phyloP scores from a whole-genome alignment of 805 yeast genomes.

The Candida arabinofermentans region DNA sequence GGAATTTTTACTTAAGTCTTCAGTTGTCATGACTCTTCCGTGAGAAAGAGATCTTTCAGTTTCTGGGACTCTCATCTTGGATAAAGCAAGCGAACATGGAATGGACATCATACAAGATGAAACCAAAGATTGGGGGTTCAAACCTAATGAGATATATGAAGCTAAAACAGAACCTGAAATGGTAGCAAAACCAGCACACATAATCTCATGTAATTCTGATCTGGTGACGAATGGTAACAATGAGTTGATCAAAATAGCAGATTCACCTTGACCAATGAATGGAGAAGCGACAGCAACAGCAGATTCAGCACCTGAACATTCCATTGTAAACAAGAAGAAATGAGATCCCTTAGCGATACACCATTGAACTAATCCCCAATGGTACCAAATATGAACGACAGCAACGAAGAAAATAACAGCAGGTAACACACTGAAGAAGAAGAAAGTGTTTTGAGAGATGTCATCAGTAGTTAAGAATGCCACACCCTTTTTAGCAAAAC shows the following conservation, averaged over 20 bases:
- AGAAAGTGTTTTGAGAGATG: slow-evolving; percentile 40
- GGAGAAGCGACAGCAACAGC: slow-evolving; percentile 66
- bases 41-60: slow-evolving; percentile 49
- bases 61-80: slow-evolving; percentile 58
- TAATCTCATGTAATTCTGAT: slow-evolving; percentile 59
- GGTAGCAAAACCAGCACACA: slow-evolving; percentile 62
- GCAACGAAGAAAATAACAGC: slow-evolving; percentile 63
- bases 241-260: slow-evolving; percentile 57
- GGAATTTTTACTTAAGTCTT: slow-evolving; percentile 32
- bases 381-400: slow-evolving; percentile 55
- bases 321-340: slow-evolving; percentile 57
- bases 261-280: slow-evolving; percentile 63
- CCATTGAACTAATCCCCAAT: slow-evolving; percentile 61
- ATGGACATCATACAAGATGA: slow-evolving; percentile 69
- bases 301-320: slow-evolving; percentile 60
- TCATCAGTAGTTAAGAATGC: slow-evolving; percentile 48
- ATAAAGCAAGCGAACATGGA: slow-evolving; percentile 59
- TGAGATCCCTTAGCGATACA: slow-evolving; percentile 49
- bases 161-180: slow-evolving; percentile 63
- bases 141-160: slow-evolving; percentile 58
- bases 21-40: slow-evolving; percentile 46
- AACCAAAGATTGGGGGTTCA: slow-evolving; percentile 57
- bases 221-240: slow-evolving; percentile 54
- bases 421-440: slow-evolving; percentile 58
- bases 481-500: slow-evolving; percentile 57